Base-by-base conservation (phyloP, 768 basidiomycete species). In the Podaxis sp. region DNA sequence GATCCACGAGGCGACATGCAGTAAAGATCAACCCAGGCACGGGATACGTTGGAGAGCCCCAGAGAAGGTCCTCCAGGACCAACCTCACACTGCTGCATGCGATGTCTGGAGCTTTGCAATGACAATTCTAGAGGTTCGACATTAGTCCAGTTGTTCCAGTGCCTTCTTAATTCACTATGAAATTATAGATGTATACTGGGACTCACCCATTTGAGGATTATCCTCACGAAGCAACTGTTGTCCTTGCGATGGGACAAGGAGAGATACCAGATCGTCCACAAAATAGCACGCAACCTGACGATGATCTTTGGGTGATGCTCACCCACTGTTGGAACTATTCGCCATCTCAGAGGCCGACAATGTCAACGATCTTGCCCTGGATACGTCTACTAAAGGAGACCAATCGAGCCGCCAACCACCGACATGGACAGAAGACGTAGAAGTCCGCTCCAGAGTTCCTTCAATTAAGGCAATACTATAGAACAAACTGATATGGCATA, bases 61-160 rank as follows among this genome's bases (percentile, higher is more conserved):
- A 13, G 58, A 59, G 36, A 50, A 26, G 22, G 15, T 51, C 12
- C 8, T 59, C 20, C 13, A 28, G 13, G 44, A 7, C 20, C 28
- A 5, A 17, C 37, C 22, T 10, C 33, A 50, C 10, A 51, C 17
- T 22, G 22, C 46, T 3, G 49, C 48, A 2, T 59, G 49, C 12
- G 58, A 59, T 28, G 11, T 37, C 37, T 59, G 58, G 58, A 51
- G 58, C 17, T 50, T 59, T 12, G 58, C 20, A 8, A 59, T 59
- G 58, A 37, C 48, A 3, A 22, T 51, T 15, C 24, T 50, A 8
- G 48, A 59, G 58, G 58, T 59, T 22, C 20, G 28, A 6, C 28
- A 1, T 7, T 17, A 12, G 2, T 8, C 22, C 22, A 11, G 1
- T n/a, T 0, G 4, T 13, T 30, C 28, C 28, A 30, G 28, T 4